Evolutionary conservation across 140 eudicot genomes (phyloP).

Genomic region (Oenanthe javanica): DNA sequence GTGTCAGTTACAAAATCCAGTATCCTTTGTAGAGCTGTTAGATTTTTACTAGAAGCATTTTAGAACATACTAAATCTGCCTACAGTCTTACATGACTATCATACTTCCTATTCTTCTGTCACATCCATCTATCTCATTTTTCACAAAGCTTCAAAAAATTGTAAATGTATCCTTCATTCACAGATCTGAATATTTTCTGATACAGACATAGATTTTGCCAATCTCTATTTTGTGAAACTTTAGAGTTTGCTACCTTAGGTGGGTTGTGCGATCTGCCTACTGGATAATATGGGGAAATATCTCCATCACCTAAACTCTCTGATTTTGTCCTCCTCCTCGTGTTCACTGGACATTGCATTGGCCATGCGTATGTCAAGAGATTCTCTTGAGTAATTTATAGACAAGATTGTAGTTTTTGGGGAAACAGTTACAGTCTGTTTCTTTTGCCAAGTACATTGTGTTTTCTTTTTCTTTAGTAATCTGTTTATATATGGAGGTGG

Average conservation of each 20-base stretch:
- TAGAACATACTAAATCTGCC: background rate
- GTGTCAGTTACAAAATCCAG: background rate
- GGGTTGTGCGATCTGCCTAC: background rate
- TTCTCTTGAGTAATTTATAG: background rate
- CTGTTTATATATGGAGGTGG: background rate
- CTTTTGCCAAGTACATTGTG: background rate
- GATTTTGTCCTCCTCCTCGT: background rate
- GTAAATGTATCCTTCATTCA: background rate
- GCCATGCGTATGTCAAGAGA: too few relatives aligned
- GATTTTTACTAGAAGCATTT: too few relatives aligned
- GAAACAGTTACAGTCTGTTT: background rate
- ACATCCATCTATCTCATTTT: background rate
- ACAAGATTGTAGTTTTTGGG: background rate
- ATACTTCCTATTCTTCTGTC: background rate
- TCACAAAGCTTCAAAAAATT: background rate
- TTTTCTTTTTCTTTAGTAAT: background rate
- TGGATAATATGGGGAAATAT: background rate
- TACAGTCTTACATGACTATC: background rate
- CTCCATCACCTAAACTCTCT: background rate
- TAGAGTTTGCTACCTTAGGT: background rate
- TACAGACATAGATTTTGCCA: too few relatives aligned
- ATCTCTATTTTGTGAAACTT: too few relatives aligned
- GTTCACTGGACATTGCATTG: background rate
- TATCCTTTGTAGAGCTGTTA: background rate
- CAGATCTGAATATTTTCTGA: background rate